phyloP scores from a whole-genome alignment of 495 filamentous ascomycete genomes.

The Annulohypoxylon maeteangense region DNA sequence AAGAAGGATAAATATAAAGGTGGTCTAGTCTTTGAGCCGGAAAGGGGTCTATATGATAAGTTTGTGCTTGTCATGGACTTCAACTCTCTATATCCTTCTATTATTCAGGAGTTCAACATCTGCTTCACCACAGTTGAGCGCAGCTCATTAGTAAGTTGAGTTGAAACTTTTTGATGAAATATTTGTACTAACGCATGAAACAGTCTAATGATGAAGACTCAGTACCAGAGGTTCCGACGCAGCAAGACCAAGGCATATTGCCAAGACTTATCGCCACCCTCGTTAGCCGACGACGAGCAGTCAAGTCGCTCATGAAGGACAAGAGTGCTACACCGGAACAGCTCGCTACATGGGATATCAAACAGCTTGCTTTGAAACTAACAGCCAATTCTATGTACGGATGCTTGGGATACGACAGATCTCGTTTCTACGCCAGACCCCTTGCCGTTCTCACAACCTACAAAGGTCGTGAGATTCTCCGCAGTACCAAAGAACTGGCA shows the following conservation, averaged over 20 bases:
- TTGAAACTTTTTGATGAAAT: not conserved
- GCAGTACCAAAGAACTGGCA: slow-evolving; percentile 92
- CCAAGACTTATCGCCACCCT: slow-evolving; percentile 90
- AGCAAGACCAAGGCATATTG: slow-evolving; percentile 81
- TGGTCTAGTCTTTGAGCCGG: slow-evolving; percentile 96
- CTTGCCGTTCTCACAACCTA: slow-evolving; percentile 95
- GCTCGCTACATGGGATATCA: slow-evolving; percentile 96
- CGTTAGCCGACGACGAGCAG: slow-evolving; percentile 85
- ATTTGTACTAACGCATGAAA: slow-evolving; percentile 36
- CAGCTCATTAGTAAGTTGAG: slow-evolving; percentile 64
- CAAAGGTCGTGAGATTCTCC: slow-evolving; percentile 97
- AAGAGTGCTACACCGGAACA: slow-evolving; percentile 86
- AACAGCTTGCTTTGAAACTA: slow-evolving; percentile 93
- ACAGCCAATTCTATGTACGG: slow-evolving; percentile 99
- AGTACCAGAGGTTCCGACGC: slow-evolving; percentile 72
- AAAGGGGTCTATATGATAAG: slow-evolving; percentile 96
- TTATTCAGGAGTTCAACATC: slow-evolving; percentile 99
- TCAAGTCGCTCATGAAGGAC: slow-evolving; percentile 97
- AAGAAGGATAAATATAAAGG: slow-evolving; percentile 99
- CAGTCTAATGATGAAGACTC: slow-evolving; percentile 84
- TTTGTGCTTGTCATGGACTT: slow-evolving; percentile 99
- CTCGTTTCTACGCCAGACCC: slow-evolving; percentile 94
- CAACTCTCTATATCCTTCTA: slow-evolving; percentile 98
- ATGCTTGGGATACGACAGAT: slow-evolving; percentile 94
- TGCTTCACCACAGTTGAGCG: slow-evolving; percentile 97